Conservation (phyloP, 768 basidiomycete genomes). For the Boletus edulis region DNA sequence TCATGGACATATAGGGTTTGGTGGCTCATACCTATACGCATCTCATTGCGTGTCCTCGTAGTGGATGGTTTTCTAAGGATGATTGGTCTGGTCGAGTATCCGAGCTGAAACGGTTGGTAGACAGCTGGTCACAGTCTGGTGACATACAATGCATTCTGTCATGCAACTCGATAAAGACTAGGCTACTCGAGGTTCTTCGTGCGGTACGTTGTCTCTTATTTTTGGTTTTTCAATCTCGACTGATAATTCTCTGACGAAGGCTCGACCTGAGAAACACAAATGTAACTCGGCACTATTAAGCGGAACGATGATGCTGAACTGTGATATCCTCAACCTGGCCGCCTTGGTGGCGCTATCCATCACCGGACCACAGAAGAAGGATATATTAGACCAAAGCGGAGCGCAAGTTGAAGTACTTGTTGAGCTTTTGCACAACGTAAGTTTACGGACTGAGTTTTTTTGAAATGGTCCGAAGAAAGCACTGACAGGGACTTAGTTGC, state of each 20-base stretch:
- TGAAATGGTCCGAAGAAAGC: background rate
- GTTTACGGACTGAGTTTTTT: background rate
- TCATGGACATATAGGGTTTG: conserved; percentile 19
- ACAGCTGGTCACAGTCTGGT: conserved; percentile 4
- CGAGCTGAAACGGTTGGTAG: conserved; percentile 7
- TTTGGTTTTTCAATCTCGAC: background rate
- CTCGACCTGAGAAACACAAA: conserved; percentile 10
- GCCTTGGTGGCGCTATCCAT: conserved; percentile 12
- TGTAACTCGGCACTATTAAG: conserved; percentile 26
- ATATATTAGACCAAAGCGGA: conserved; percentile 2
- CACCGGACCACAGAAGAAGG: conserved; percentile 2
- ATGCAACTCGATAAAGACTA: conserved; percentile 9
- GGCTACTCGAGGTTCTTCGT: conserved; percentile 14
- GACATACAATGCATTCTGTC: conserved; percentile 12
- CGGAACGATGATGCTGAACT: conserved; percentile 8
- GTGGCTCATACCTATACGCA: conserved; percentile 31
- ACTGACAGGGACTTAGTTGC: conserved; percentile 17
- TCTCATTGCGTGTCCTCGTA: conserved; percentile 14
- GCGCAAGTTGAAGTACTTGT: conserved; percentile 7
- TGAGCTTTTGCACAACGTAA: conserved; percentile 26
- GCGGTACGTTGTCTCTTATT: conserved; percentile 6
- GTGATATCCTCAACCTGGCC: conserved; percentile 21
- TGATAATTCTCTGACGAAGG: conserved; percentile 14
- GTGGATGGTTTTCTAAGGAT: conserved; percentile 5
- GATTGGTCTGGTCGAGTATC: conserved; percentile 8